A percentile compares a stretch with the other conserved stretches of the same genome.
Evolutionary conservation across 2,329 filamentous ascomycete species (phyloP).

Genomic region (Thielaviopsis punctulata): DNA sequence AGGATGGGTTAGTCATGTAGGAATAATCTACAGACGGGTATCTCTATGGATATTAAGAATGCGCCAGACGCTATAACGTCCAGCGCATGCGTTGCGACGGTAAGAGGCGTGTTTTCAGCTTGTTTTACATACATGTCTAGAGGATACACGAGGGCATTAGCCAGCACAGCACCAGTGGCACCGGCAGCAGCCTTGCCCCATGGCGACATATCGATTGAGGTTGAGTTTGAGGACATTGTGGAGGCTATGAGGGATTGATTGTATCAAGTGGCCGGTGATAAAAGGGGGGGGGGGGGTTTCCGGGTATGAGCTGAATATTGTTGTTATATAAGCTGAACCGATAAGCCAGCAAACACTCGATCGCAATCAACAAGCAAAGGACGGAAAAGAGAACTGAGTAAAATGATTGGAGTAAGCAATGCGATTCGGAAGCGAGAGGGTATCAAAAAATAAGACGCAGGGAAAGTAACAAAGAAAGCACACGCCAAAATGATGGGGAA

Average conservation of each 20-base stretch:
- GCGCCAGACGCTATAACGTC: neutral
- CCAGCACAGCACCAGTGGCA: conserved; percentile 80
- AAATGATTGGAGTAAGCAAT: neutral
- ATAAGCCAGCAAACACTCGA: neutral
- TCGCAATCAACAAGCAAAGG: too few species aligned
- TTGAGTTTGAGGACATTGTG: conserved; percentile 39
- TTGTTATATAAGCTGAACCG: neutral
- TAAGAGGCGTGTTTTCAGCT: neutral
- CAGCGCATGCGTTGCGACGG: neutral
- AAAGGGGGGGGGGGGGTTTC: neutral
- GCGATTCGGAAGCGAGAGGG: neutral
- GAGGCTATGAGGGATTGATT: neutral
- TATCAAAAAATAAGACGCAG: neutral
- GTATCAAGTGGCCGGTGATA: neutral
- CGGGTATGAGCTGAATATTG: too few species aligned
- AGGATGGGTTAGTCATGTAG: conserved; percentile 1
- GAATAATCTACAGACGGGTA: too few species aligned
- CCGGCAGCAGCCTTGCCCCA: conserved; percentile 90
- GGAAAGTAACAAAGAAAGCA: neutral
- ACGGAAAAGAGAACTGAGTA: too few species aligned
- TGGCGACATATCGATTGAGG: conserved; percentile 57
- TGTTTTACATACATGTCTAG: conserved; percentile 68
- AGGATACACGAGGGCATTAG: conserved; percentile 90
- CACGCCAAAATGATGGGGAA: neutral
- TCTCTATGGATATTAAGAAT: too few species aligned